Evolutionary conservation across 2,329 filamentous ascomycete species (phyloP).

Genomic region (Calonectria ilicicola): DNA sequence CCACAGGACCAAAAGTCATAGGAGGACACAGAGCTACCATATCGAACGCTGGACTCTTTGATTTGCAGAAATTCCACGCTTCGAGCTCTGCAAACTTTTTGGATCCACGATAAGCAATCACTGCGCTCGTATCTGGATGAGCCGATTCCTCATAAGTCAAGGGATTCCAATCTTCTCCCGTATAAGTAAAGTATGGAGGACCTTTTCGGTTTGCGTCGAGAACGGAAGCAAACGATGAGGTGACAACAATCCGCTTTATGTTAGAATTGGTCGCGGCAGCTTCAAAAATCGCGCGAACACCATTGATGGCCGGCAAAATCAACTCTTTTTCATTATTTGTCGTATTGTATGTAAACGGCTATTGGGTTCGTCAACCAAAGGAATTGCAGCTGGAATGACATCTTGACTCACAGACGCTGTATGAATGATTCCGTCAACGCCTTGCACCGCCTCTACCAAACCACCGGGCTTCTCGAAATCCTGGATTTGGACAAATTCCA

Average conservation of each 20-base stretch:
- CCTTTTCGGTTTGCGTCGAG: conserved; percentile 61
- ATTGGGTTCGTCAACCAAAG: not conserved
- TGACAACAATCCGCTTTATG: conserved; percentile 61
- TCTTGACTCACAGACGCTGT: conserved; percentile 53
- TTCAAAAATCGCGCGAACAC: conserved; percentile 55
- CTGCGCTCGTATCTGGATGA: conserved; percentile 53
- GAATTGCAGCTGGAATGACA: rapidly evolving
- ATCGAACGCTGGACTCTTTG: conserved; percentile 52
- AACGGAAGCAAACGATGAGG: conserved; percentile 77
- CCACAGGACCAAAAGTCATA: conserved; percentile 58
- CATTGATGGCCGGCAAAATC: conserved; percentile 59
- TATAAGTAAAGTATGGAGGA: conserved; percentile 64
- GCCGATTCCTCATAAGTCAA: conserved; percentile 63
- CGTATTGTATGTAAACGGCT: conserved; percentile 58
- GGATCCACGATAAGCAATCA: conserved; percentile 48
- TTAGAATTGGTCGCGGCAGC: conserved; percentile 40
- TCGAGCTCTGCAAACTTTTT: conserved; percentile 52
- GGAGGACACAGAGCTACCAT: conserved; percentile 59
- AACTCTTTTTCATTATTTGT: conserved; percentile 59
- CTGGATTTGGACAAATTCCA: conserved; percentile 56
- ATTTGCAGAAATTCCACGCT: conserved; percentile 50
- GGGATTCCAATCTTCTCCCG: conserved; percentile 68
- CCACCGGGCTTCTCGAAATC: conserved; percentile 55
- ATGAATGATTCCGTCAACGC: conserved; percentile 57
- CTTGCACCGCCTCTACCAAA: conserved; percentile 52